A percentile compares a stretch with the other conserved stretches of the same genome.
Conservation (phyloP, 805 yeast genomes). For the Brettanomyces anomalus region DNA sequence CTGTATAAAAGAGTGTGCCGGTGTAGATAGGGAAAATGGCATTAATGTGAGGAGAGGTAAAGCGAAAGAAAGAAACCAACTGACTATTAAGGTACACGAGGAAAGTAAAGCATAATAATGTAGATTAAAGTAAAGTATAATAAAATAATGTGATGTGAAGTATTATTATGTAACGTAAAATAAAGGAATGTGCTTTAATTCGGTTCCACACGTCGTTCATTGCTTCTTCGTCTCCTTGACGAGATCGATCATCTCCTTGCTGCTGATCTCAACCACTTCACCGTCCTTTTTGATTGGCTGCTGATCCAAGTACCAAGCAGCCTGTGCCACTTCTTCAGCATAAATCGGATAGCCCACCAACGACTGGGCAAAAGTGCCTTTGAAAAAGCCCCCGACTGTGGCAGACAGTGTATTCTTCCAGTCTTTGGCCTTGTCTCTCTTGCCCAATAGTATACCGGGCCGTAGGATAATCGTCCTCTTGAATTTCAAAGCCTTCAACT, state of each 20-base stretch:
- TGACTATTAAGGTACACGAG: too few relatives aligned
- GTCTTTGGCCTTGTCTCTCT: conserved; percentile 38
- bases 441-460: conserved; percentile 71
- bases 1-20: too few relatives aligned
- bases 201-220: background rate
- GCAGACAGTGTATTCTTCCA: conserved; percentile 24
- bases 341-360: conserved; percentile 37
- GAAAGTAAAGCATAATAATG: background rate
- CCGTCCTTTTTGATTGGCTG: conserved; percentile 16
- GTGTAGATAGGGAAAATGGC: too few relatives aligned
- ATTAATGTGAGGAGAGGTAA: background rate
- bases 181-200: background rate
- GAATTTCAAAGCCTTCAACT: conserved; percentile 51
- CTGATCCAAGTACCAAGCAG: conserved; percentile 24
- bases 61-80: background rate
- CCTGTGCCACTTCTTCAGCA: conserved; percentile 59
- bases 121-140: too few relatives aligned
- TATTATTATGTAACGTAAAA: background rate
- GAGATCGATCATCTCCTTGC: conserved; percentile 15
- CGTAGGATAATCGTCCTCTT: conserved; percentile 65
- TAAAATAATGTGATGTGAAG: background rate
- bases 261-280: conserved; percentile 16
- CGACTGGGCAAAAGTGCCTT: conserved; percentile 27
- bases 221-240: conserved; percentile 5
- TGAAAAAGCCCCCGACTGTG: conserved; percentile 24